These are phyloP conservation scores for Metahyphopichia silvanorum DNA, from an alignment of 805 yeast species.

Conservation along the genomic window DNA sequence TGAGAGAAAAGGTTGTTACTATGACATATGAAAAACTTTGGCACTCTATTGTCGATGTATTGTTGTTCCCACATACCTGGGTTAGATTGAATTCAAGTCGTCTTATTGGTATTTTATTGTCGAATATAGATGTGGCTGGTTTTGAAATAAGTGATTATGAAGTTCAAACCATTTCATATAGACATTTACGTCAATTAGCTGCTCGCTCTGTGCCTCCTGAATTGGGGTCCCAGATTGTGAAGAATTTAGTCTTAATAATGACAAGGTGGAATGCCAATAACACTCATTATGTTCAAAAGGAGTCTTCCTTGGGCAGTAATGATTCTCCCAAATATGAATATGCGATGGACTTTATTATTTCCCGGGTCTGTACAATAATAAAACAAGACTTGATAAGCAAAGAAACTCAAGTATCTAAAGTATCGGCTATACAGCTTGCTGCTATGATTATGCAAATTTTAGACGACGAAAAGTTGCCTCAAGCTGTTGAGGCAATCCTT, in stretches of 20 bases:
- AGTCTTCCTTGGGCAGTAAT: slow-evolving; percentile 20
- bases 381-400: slow-evolving; percentile 60
- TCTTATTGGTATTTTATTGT: slow-evolving; percentile 51
- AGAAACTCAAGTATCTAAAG: slow-evolving; percentile 58
- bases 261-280: slow-evolving; percentile 56
- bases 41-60: slow-evolving; percentile 48
- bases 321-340: slow-evolving; percentile 19
- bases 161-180: slow-evolving; percentile 64
- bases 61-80: slow-evolving; percentile 91
- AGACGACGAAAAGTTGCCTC: slow-evolving; percentile 35
- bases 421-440: slow-evolving; percentile 62
- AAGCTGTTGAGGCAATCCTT: slow-evolving; percentile 48
- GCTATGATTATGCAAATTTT: slow-evolving; percentile 62
- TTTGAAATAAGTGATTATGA: slow-evolving; percentile 40
- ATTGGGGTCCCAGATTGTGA: slow-evolving; percentile 61
- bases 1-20: slow-evolving; percentile 26
- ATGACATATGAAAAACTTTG: slow-evolving; percentile 41
- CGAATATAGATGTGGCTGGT: slow-evolving; percentile 31
- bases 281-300: slow-evolving; percentile 27
- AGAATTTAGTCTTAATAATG: slow-evolving; percentile 59
- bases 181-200: slow-evolving; percentile 72
- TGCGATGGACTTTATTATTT: slow-evolving; percentile 59
- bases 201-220: slow-evolving; percentile 72
- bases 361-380: slow-evolving; percentile 58
- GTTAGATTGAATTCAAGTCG: slow-evolving; percentile 68